Evolutionary conservation across 1,284 basidiomycete genomes (phyloP).

Genomic region (Ceratobasidium sp.): DNA sequence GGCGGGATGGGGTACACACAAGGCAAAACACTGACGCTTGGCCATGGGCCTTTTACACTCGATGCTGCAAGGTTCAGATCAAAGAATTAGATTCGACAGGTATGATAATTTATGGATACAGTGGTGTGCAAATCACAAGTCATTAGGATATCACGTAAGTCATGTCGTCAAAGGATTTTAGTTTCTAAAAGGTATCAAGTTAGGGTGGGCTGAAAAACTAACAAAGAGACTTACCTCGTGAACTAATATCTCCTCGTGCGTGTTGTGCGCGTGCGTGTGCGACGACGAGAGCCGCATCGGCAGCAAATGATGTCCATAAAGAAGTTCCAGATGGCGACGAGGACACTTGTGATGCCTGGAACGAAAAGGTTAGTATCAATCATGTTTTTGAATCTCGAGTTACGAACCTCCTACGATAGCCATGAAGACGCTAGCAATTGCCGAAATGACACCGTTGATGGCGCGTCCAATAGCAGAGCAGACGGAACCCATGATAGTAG

Average conservation of each 20-base stretch:
- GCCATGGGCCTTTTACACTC: no score
- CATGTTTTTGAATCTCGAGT: background rate
- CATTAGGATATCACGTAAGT: background rate
- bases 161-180: background rate
- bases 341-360: constrained; percentile 33
- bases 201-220: background rate
- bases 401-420: constrained; percentile 42
- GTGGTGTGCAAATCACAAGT: background rate
- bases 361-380: background rate
- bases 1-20: no score
- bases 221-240: background rate
- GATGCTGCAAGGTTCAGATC: background rate
- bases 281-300: constrained; percentile 40
- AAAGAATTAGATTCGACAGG: no score
- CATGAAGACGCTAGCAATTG: constrained; percentile 40
- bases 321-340: constrained; percentile 43
- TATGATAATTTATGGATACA: constrained; percentile 1
- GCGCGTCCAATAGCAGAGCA: constrained; percentile 42
- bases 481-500: constrained; percentile 36
- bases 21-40: no score
- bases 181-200: background rate
- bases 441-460: constrained; percentile 40
- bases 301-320: constrained; percentile 42
- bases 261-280: constrained; percentile 11
- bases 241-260: constrained; percentile 9